These are phyloP conservation scores for Kazachstania kunashirensis DNA, from an alignment of 805 yeast species.

Conservation along the genomic window DNA sequence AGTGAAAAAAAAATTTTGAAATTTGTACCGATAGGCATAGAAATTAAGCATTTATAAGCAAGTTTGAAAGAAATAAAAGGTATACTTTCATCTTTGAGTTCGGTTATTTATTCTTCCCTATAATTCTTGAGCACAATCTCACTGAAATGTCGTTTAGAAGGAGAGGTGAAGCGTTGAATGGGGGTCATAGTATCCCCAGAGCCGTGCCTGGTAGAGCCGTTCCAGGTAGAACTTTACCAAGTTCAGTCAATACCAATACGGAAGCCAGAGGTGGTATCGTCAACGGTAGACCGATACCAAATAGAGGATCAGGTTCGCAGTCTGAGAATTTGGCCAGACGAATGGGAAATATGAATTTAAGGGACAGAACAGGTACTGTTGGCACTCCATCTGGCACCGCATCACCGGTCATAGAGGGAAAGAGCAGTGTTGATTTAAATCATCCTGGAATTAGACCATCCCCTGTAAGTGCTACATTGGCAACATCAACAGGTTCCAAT, in stretches of 20 bases:
- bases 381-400: too few species aligned
- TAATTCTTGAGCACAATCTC: too few species aligned
- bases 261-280: neutral
- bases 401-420: too few species aligned
- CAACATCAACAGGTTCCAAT: slow-evolving; percentile 69
- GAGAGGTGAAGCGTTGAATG: slow-evolving; percentile 39
- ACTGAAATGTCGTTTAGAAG: slow-evolving; percentile 52
- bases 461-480: slow-evolving; percentile 55
- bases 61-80: too few species aligned
- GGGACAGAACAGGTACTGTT: neutral
- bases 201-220: slow-evolving; percentile 9
- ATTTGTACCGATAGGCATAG: too few species aligned
- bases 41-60: neutral
- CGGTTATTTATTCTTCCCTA: too few species aligned
- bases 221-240: slow-evolving; percentile 12
- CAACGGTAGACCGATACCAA: slow-evolving; percentile 2
- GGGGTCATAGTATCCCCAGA: slow-evolving; percentile 9
- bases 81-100: too few species aligned
- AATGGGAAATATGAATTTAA: slow-evolving; percentile 1
- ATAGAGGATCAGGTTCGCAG: neutral
- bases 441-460: slow-evolving; percentile 71
- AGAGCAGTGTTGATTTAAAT: neutral
- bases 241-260: neutral
- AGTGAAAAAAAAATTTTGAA: too few species aligned
- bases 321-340: slow-evolving; percentile 2